Base-by-base conservation (phyloP, 345 rosid genomes). In the Laguncularia racemosa region DNA sequence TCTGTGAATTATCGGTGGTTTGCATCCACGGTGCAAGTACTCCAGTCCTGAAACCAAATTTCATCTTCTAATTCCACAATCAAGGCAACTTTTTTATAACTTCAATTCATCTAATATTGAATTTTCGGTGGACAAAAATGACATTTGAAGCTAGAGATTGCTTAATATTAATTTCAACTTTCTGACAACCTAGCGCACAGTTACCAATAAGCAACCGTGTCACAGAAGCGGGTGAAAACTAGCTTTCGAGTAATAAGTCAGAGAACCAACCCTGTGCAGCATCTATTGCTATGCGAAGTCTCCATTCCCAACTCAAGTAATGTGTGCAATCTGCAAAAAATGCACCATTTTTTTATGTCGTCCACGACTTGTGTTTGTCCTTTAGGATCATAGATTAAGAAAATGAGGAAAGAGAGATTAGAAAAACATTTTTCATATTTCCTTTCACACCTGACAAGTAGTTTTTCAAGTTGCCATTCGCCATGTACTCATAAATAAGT, bases 211-310 rank as follows among this genome's bases (percentile, higher is more conserved):
- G 28, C 28, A 23, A 23, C 3, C 5, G 28, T 1, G 5, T 23
- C 28, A 23, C 28, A 23, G 28, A 23, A 23, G 28, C 28, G 5
- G 4, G 28, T 6, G 28, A 23, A 23, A 23, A 23, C 4, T 3
- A 23, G 28, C 28, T 23, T 23, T 23, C 28, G 28, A 23, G 28
- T 3, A 23, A 23, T 23, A 23, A 23, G 28, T 23, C 5, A 23
- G 28, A 3, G 5, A 23, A 23, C 28, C 16, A 56, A 85, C 91
- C 92, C 73, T 82, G 84, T 49, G 88, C 88, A 11, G 88, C 71
- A 38, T 82, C 86, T 12, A 71, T 52, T 47, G 83, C 81, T 49
- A 85, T 76, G 49, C 62, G 78, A 15, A 85, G 81, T 55, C 88
- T 76, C 50, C 13, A 49, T 53, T 76, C 84, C 92, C 92, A 85